Evolutionary conservation across 1,139 yeast species (phyloP).

Genomic region (Cylindricascospora bacillispora): DNA sequence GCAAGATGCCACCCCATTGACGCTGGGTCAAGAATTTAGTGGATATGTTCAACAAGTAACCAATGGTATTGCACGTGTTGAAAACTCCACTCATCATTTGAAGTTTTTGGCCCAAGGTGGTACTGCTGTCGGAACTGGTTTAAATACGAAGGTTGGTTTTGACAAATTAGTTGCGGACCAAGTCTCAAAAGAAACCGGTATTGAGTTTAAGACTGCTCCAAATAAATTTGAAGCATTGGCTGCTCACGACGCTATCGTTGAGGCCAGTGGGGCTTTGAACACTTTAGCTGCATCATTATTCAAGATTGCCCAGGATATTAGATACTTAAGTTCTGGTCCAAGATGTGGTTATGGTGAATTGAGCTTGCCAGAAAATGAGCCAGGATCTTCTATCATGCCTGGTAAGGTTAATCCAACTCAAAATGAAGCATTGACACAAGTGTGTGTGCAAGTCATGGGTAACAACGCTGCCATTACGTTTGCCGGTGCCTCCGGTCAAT

Average conservation of each 20-base stretch:
- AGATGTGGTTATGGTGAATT: slow-evolving; percentile 98
- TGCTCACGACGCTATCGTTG: slow-evolving; percentile 96
- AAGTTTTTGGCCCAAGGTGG: slow-evolving; percentile 94
- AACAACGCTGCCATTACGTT: slow-evolving; percentile 90
- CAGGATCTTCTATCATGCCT: slow-evolving; percentile 98
- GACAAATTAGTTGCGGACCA: slow-evolving; percentile 49
- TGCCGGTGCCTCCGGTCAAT: slow-evolving; percentile 98
- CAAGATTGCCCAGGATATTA: slow-evolving; percentile 95
- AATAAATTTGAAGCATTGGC: slow-evolving; percentile 98
- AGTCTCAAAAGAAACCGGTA: slow-evolving; percentile 73
- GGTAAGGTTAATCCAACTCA: slow-evolving; percentile 99
- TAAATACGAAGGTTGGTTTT: slow-evolving; percentile 83
- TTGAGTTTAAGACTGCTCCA: slow-evolving; percentile 86
- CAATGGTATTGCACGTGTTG: slow-evolving; percentile 81
- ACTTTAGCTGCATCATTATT: slow-evolving; percentile 85
- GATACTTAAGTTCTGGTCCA: slow-evolving; percentile 98
- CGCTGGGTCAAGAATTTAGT: slow-evolving; percentile 94
- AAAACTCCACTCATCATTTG: slow-evolving; percentile 61
- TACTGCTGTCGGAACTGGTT: slow-evolving; percentile 98
- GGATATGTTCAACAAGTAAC: slow-evolving; percentile 91
- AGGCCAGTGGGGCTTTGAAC: slow-evolving; percentile 94
- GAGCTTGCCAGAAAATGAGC: slow-evolving; percentile 92
- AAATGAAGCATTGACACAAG: slow-evolving; percentile 98
- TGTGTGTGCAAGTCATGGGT: slow-evolving; percentile 94
- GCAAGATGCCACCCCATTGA: slow-evolving; percentile 97